Conservation (phyloP, 106 monocot genomes). For the Dioscorea alata region DNA sequence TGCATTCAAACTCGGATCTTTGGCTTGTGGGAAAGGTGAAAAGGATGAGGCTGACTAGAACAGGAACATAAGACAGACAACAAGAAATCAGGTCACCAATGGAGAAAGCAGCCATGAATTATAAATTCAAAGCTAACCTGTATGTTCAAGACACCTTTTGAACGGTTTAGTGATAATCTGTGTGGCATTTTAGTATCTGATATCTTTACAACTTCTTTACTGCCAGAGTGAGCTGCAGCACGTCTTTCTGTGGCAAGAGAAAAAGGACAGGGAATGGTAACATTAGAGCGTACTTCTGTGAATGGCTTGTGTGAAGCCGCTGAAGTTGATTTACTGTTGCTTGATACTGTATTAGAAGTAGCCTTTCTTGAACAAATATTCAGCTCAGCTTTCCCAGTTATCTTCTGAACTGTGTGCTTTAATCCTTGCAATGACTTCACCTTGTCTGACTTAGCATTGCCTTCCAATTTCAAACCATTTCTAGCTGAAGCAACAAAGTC, state of each 20-base stretch:
- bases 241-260: slow-evolving; percentile 38
- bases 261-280: slow-evolving; percentile 36
- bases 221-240: slow-evolving; percentile 15
- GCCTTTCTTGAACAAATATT: slow-evolving; percentile 8
- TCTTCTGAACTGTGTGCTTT: slow-evolving; percentile 11
- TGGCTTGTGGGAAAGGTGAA: neutral
- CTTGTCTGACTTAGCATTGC: slow-evolving; percentile 14
- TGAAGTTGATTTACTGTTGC: slow-evolving; percentile 22
- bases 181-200: slow-evolving; percentile 10
- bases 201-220: slow-evolving; percentile 12
- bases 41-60: neutral
- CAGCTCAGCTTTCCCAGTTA: slow-evolving; percentile 3
- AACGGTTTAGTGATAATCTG: slow-evolving; percentile 10
- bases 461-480: slow-evolving; percentile 14
- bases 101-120: neutral
- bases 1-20: neutral
- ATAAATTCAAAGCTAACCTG: slow-evolving; percentile 19
- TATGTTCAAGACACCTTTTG: slow-evolving; percentile 1
- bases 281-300: slow-evolving; percentile 19
- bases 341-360: slow-evolving; percentile 19
- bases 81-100: neutral
- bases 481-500: slow-evolving; percentile 13
- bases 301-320: slow-evolving; percentile 12
- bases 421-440: slow-evolving; percentile 8
- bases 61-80: neutral